A percentile compares a stretch with the other conserved stretches of the same genome.
Evolutionary conservation across 2,329 filamentous ascomycete genomes (phyloP).

Genomic region (Hymenotorrendiella dingleyae): DNA sequence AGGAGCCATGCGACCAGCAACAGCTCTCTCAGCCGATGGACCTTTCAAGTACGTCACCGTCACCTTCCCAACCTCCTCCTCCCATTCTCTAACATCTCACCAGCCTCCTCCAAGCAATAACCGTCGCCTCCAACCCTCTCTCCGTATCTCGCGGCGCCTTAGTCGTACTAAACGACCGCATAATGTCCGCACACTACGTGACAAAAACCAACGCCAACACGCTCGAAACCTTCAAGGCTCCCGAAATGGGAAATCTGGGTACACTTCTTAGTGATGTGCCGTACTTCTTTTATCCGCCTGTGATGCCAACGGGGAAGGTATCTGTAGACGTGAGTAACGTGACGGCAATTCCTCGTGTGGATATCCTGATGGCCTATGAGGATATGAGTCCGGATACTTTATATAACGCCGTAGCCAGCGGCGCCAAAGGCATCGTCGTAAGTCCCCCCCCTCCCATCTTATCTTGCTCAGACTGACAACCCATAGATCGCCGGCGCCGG

Average conservation of each 20-base stretch:
- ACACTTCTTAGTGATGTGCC: conserved; percentile 52
- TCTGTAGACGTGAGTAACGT: conserved; percentile 36
- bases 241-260: conserved; percentile 52
- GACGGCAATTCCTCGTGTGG: conserved; percentile 44
- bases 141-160: conserved; percentile 49
- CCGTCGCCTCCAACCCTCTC: conserved; percentile 42
- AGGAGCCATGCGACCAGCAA: conserved; percentile 58
- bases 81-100: no score
- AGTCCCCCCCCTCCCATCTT: not conserved
- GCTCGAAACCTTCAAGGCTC: conserved; percentile 55
- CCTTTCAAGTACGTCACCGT: no score
- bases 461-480: not conserved
- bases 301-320: conserved; percentile 41
- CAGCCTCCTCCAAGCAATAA: conserved; percentile 54
- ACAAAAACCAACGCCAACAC: conserved; percentile 59
- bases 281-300: conserved; percentile 53
- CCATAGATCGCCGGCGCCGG: conserved; percentile 44
- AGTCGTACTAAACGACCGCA: conserved; percentile 57
- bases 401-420: conserved; percentile 40
- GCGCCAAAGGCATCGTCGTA: conserved; percentile 46
- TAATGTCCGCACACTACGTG: conserved; percentile 50
- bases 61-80: no score
- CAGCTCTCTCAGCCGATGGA: conserved; percentile 56
- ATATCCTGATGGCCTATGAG: conserved; percentile 51
- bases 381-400: conserved; percentile 44